Evolutionary conservation across 371 early-diverging fungal species (phyloP).

Genomic region (Mortierella sp.): DNA sequence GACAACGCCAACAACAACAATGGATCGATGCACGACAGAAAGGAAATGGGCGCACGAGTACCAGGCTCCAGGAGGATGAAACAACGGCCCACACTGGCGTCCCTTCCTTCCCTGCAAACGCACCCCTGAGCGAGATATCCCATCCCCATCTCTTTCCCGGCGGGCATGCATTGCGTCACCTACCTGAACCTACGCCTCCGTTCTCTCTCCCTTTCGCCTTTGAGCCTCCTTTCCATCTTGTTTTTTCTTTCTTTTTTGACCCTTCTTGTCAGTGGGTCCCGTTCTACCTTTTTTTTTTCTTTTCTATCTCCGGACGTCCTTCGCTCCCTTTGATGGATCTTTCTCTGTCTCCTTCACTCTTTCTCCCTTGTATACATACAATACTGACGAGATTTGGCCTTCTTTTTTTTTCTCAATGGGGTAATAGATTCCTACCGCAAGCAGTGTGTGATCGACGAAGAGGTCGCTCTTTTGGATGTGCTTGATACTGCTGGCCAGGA

Average conservation of each 20-base stretch:
- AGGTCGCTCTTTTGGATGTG: constrained; percentile 86
- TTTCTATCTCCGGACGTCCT: not conserved
- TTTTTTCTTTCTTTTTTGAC: not conserved
- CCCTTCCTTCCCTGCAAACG: not conserved
- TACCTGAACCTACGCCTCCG: not conserved
- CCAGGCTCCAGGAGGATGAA: not conserved
- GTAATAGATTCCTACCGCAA: constrained; percentile 89
- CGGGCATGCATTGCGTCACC: not conserved
- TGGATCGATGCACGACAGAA: not conserved
- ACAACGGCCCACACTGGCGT: not conserved
- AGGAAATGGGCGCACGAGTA: not conserved
- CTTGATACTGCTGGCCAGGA: constrained; percentile 95
- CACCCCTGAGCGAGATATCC: not conserved
- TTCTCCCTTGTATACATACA: not conserved
- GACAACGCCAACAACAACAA: not conserved
- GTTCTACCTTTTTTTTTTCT: not conserved
- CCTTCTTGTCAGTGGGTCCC: not conserved
- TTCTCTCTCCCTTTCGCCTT: not conserved
- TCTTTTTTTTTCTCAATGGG: not conserved
- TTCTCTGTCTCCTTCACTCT: not conserved
- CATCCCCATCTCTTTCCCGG: not conserved
- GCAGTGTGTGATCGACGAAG: constrained; percentile 87
- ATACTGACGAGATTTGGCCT: not conserved
- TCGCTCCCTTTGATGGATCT: constrained; percentile 3
- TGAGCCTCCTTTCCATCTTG: constrained; percentile 7